Evolutionary conservation across 2,329 filamentous ascomycete species (phyloP), one percentile per base, ranked within the genome.

Genomic region (Neodidymelliopsis sp.): DNA sequence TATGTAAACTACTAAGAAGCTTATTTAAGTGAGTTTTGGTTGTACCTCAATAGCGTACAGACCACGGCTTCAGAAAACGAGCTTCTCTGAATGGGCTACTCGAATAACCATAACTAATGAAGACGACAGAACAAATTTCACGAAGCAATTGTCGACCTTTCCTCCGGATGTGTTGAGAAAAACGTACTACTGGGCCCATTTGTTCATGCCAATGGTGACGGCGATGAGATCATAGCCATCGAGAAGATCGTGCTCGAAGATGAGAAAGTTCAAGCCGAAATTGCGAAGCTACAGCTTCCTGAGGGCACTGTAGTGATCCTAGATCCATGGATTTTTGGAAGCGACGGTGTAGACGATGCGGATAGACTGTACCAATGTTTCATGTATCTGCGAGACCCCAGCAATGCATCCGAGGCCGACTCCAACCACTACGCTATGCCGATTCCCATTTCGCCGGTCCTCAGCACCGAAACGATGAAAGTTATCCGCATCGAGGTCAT

Each of bases 281-380:
- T 86, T 45, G 80, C 79, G 24, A 86, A 86, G 59, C 57, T 86
- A 51, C 69, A 84, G 48, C 74, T 86, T 0, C 83, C 84, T 0
- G 70, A 81, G 54, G 83, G 81, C 15, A 77, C 82, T 6, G 77
- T 77, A 2, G 75, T 86, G 15, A 80, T 84, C 53, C 76, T 78
- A 39, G 84, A 85, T 54, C 83, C 83, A 0, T 91, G 88, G 88
- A 89, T 89, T 27, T 91, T 90, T 54, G 83, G 77, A 7, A 71
- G 75, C 9, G 77, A 80, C 60, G 78, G 77, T n/a, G 59, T 79
- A 29, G 65, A 72, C 42, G 77, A 80, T 40, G 75, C 78, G 40
- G 73, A 77, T 9, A 66, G 77, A 13, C 62, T 83, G 58, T 86
- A 81, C 64, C 85, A 88, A 65, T 85, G 82, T 69, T 88, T 86